Base-by-base conservation (phyloP, 192 early-diverging fungal genomes). In the Glomus cerebriforme region DNA sequence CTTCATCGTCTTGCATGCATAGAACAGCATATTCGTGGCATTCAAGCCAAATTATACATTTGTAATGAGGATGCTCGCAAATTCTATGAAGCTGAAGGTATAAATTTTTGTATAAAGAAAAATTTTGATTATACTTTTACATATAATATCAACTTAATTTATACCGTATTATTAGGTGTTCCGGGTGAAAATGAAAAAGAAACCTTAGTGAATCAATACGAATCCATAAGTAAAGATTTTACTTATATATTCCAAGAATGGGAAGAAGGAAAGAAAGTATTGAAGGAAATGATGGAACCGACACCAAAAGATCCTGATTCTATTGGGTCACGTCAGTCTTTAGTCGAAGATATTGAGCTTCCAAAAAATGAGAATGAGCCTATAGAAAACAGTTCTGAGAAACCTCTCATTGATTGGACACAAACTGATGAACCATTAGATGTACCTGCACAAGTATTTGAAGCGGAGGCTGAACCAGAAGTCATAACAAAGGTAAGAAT, bases 21-120 rank as follows among this genome's bases (percentile, higher is more conserved):
- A 37, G 87, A 90, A 65, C 87, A 88, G 59, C 85, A 88, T 69
- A 78, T 87, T 59, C 84, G 89, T 60, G 86, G 86, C 8, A 81
- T 88, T 59, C 87, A 88, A 75, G 89, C 89, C 19, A 88, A 88
- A 64, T 77, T 90, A 47, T 88, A 86, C 69, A 81, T 90, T 60
- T 87, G 87, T 64, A 86, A 85, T 59, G 89, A 90, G 27, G 89
- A 88, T 80, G 83, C 76, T 35, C 79, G 82, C 60, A 82, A 81
- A 79, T 78, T 74, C 29, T 80, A 65, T 68, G 75, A 59, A 63
- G 72, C 59, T 74, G 81, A 82, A 81, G 68, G 63, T 60, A 49
- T 7, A 15, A 17, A 64, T n/a, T 0, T 15, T 47, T 26, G 19
- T 32, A 35, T 22, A 26, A 15, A 24, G 22, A 32, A 17, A 10